Evolutionary conservation across 371 early-diverging fungal genomes (phyloP).

Genomic region (Dipsacomyces acuminosporus): DNA sequence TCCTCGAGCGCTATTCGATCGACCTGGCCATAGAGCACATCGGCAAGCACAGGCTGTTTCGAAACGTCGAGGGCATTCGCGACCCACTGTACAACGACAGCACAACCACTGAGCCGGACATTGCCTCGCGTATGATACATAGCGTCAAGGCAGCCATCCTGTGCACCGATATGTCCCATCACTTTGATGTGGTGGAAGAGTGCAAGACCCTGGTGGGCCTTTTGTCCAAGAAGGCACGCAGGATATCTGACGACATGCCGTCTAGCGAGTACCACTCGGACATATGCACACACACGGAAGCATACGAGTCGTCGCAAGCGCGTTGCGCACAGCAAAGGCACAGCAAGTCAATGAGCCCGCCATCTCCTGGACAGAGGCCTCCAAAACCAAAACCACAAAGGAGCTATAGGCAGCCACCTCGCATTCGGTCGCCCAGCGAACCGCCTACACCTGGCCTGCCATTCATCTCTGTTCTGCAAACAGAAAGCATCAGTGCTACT

Average conservation of each 20-base stretch:
- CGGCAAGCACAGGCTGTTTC: constrained; percentile 62
- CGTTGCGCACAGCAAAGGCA: not conserved
- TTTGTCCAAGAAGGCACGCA: constrained; percentile 37
- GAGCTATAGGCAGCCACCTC: not conserved
- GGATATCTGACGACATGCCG: constrained; percentile 12
- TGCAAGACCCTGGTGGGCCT: constrained; percentile 38
- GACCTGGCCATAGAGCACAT: constrained; percentile 66
- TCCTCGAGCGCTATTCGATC: constrained; percentile 82
- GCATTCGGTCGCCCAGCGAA: constrained; percentile 37
- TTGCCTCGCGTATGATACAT: constrained; percentile 50
- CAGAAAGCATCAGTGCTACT: not conserved
- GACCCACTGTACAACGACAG: constrained; percentile 37
- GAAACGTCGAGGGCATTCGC: constrained; percentile 43
- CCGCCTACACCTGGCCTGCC: constrained; percentile 12
- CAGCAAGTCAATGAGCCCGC: not conserved
- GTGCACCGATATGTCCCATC: constrained; percentile 86
- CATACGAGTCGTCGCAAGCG: too few species aligned
- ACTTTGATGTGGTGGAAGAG: constrained; percentile 70
- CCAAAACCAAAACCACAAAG: not conserved
- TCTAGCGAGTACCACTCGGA: too few species aligned
- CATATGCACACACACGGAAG: too few species aligned
- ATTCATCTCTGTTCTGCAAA: constrained; percentile 9
- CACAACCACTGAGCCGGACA: constrained; percentile 24
- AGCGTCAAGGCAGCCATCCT: constrained; percentile 65
- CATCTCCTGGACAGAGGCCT: not conserved